Conservation (phyloP, 768 basidiomycete genomes). For the Polyporus arcularius region DNA sequence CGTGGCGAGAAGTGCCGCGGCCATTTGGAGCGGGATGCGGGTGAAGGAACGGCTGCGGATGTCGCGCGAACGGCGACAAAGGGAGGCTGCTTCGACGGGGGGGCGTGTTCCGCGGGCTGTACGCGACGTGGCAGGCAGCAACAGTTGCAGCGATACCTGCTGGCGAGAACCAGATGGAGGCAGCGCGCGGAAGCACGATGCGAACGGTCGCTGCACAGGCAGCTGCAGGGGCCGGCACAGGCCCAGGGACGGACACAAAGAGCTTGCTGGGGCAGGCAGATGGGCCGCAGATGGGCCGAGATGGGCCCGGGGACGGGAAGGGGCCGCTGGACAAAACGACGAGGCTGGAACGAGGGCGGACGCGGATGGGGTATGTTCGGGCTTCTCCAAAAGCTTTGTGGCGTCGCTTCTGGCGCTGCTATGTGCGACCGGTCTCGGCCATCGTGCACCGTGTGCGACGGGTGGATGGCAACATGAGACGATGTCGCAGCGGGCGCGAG, state of each 20-base stretch:
- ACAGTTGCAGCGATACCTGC: neutral
- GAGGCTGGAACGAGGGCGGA: neutral
- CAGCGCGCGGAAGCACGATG: neutral
- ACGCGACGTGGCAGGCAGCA: neutral
- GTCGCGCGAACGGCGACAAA: neutral
- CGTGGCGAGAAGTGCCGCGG: neutral
- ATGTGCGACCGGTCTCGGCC: neutral
- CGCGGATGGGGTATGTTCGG: constrained; percentile 17
- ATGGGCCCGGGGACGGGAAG: constrained; percentile 10
- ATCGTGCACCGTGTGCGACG: too few relatives aligned
- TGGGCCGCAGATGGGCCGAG: constrained; percentile 19
- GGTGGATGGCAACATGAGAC: neutral
- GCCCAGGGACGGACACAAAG: neutral
- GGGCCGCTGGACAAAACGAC: neutral
- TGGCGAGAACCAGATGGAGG: too few relatives aligned
- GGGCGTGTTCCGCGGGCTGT: neutral
- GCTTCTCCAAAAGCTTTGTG: constrained; percentile 15
- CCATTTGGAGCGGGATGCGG: neutral
- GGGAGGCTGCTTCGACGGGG: neutral
- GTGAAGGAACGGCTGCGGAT: neutral
- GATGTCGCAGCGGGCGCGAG: neutral
- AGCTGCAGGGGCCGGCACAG: neutral
- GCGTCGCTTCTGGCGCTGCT: constrained; percentile 5
- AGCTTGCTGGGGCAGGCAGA: neutral
- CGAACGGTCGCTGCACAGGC: neutral